Percentiles rank a stretch among this genome's conserved stretches.
phyloP scores from a whole-genome alignment of 331 rosid genomes.

The Rhamnella rubrinervis region DNA sequence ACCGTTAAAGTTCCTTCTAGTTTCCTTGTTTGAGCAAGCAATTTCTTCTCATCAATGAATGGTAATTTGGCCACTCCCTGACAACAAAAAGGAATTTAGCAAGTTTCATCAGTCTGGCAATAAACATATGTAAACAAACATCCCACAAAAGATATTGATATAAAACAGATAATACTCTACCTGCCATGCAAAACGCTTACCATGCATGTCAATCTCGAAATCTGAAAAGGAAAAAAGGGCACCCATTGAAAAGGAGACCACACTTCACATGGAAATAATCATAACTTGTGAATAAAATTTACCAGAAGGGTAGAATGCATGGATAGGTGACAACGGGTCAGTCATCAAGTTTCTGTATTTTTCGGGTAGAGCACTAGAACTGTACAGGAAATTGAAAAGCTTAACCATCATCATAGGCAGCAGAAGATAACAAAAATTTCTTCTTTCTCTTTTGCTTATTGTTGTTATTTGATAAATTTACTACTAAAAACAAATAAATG shows the following conservation, averaged over 20 bases:
- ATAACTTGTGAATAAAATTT: constrained; percentile 27
- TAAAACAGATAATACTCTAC: constrained; percentile 31
- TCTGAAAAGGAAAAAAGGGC: constrained; percentile 43
- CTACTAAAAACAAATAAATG: neutral
- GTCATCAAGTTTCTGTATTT: constrained; percentile 82
- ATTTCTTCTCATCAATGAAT: constrained; percentile 83
- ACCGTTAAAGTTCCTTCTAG: constrained; percentile 90
- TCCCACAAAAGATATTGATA: neutral
- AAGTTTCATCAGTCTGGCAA: constrained; percentile 21
- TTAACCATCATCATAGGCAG: constrained; percentile 26
- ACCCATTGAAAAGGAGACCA: constrained; percentile 1
- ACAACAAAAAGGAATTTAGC: constrained; percentile 18
- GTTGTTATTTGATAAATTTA: neutral
- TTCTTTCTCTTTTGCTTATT: too few species aligned
- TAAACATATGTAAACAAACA: neutral
- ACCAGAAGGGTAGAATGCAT: constrained; percentile 85
- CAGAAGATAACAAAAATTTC: neutral
- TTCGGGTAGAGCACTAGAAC: constrained; percentile 88
- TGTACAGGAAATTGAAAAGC: constrained; percentile 38
- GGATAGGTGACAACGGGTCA: constrained; percentile 77
- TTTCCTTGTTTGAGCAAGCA: constrained; percentile 70
- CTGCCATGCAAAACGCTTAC: constrained; percentile 98
- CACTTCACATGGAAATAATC: constrained; percentile 9
- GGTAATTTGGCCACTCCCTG: constrained; percentile 99
- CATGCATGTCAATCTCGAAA: constrained; percentile 98